These are phyloP conservation scores for Coccinonectria pachysandricola DNA, from an alignment of 2,329 filamentous ascomycete genomes.

Conservation along the genomic window DNA sequence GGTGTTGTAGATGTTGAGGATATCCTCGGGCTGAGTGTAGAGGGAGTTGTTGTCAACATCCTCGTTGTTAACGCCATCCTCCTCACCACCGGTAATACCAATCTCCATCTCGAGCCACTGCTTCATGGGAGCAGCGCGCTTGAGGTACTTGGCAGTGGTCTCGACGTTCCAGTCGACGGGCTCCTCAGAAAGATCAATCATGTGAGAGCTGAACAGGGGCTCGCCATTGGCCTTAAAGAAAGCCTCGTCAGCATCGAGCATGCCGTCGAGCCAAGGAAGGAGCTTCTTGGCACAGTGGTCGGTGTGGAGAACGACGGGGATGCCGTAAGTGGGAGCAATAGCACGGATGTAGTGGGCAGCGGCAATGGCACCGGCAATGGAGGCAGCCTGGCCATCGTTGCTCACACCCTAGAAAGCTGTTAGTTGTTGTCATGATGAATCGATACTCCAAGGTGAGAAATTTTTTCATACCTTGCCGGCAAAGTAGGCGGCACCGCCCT, in stretches of 20 bases:
- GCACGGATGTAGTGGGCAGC: conserved; percentile 89
- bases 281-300: conserved; percentile 99
- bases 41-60: conserved; percentile 92
- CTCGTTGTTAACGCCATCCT: conserved; percentile 98
- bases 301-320: conserved; percentile 90
- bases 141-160: conserved; percentile 86
- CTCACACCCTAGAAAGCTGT: conserved; percentile 50
- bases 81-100: conserved; percentile 86
- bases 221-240: conserved; percentile 91
- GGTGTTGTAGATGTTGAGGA: conserved; percentile 81
- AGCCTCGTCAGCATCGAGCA: conserved; percentile 86
- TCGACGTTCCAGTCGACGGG: conserved; percentile 79
- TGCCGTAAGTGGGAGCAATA: conserved; percentile 74
- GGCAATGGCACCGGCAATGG: conserved; percentile 78
- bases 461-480: conserved; percentile 59
- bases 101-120: conserved; percentile 97
- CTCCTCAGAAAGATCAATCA: conserved; percentile 97
- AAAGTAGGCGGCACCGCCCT: conserved; percentile 90
- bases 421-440: conserved; percentile 7
- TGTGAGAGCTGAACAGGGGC: conserved; percentile 92
- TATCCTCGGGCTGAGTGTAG: conserved; percentile 97
- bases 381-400: conserved; percentile 75
- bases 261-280: conserved; percentile 92
- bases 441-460: neutral
- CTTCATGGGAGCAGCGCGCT: conserved; percentile 92